A percentile compares a stretch with the other conserved stretches of the same genome.
Evolutionary conservation across 495 filamentous ascomycete genomes (phyloP).

Genomic region (Penicillium parvum): DNA sequence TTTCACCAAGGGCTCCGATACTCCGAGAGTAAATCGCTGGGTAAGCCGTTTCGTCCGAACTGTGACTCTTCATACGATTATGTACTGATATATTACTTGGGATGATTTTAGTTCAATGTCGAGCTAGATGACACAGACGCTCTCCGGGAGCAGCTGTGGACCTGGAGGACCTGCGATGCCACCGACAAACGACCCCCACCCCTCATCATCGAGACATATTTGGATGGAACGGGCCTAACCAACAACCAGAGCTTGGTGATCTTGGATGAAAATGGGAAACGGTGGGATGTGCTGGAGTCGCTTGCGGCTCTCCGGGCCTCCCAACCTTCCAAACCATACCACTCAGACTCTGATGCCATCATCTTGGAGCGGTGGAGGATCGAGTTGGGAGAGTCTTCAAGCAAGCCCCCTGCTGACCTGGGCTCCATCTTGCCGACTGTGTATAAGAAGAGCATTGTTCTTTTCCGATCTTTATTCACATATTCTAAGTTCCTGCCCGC

Average conservation of each 20-base stretch:
- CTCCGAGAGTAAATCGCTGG: constrained; percentile 82
- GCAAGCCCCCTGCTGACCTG: constrained; percentile 55
- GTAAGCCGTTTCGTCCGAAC: constrained; percentile 52
- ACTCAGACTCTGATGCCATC: constrained; percentile 54
- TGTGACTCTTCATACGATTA: background rate
- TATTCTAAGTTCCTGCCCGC: constrained; percentile 79
- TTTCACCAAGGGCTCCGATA: constrained; percentile 52
- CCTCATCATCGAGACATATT: constrained; percentile 82
- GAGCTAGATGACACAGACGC: constrained; percentile 88
- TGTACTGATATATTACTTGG: background rate
- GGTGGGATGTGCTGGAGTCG: constrained; percentile 87
- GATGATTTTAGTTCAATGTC: constrained; percentile 71
- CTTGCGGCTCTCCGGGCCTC: constrained; percentile 56
- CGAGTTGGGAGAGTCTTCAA: constrained; percentile 62
- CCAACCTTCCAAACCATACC: constrained; percentile 23
- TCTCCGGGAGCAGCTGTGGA: constrained; percentile 69
- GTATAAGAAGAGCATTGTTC: constrained; percentile 92
- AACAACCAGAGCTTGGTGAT: constrained; percentile 83
- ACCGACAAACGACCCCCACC: constrained; percentile 75
- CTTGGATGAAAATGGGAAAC: constrained; percentile 80
- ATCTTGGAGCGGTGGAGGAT: constrained; percentile 88
- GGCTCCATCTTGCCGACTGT: constrained; percentile 72
- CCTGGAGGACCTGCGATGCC: constrained; percentile 75
- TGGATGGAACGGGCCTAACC: constrained; percentile 76
- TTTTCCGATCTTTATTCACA: constrained; percentile 89